These are phyloP conservation scores for Phytophthora cactorum DNA, from an alignment of 352 stramenopile genomes.

Conservation along the genomic window DNA sequence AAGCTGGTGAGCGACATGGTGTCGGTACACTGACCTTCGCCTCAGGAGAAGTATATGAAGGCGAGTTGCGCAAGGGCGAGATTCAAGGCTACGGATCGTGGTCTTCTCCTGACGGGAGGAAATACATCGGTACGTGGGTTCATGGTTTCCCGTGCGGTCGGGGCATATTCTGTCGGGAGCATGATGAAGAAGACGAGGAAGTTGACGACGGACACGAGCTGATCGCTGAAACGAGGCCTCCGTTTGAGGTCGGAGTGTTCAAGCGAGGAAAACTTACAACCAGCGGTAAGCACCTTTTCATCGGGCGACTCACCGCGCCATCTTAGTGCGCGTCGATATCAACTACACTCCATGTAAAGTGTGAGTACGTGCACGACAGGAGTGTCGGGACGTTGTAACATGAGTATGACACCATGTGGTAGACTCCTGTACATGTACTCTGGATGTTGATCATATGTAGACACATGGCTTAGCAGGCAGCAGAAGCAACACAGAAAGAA, in stretches of 20 bases:
- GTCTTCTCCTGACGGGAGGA: constrained; percentile 46
- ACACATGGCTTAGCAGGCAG: neutral
- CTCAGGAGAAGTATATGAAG: constrained; percentile 73
- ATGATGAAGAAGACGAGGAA: constrained; percentile 29
- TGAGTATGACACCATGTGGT: no score
- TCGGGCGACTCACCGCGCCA: constrained; percentile 45
- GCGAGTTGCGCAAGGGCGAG: constrained; percentile 55
- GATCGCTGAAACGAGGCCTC: constrained; percentile 19
- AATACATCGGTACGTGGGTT: constrained; percentile 66
- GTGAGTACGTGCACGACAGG: neutral
- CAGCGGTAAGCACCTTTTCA: constrained; percentile 49
- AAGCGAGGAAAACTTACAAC: constrained; percentile 46
- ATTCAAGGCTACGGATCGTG: constrained; percentile 75
- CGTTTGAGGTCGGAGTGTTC: constrained; percentile 52
- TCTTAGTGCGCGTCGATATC: constrained; percentile 16
- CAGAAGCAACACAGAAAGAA: neutral
- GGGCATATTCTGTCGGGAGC: constrained; percentile 57
- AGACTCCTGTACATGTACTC: no score
- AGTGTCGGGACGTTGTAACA: neutral
- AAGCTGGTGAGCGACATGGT: constrained; percentile 50
- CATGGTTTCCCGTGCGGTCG: constrained; percentile 56
- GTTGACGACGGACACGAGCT: constrained; percentile 26
- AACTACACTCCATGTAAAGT: neutral
- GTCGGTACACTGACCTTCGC: constrained; percentile 63
- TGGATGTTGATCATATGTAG: neutral